Base-by-base conservation (phyloP, 2,329 filamentous ascomycete species). In the Colletotrichum chrysophilum region DNA sequence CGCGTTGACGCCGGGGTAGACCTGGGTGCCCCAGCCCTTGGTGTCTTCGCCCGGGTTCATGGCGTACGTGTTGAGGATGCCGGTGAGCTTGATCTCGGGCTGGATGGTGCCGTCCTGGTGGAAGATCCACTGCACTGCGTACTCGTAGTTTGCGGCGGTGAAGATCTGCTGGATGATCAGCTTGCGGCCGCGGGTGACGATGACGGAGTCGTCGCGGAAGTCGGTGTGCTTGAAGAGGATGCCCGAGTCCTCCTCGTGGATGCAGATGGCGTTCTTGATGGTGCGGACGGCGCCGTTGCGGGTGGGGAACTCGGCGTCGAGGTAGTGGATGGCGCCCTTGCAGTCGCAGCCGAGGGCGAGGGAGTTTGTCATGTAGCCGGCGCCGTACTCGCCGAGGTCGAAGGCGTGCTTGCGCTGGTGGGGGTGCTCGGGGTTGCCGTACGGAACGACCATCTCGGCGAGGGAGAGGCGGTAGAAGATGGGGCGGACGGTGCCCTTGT, bases 81-180 rank as follows among this genome's bases (percentile, higher is more conserved):
- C 96, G 0, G 96, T 98, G 32, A 98, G 91, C 84, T 96, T 95
- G 84, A 98, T 94, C 83, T 98, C 96, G 13, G 96, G 93, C 86
- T 98, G 96, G 78, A 98, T 93, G 0, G 95, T 97, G 48, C 96
- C 96, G 80, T 98, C 96, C 84, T 97, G 95, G 83, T 96, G 95
- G 87, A 98, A 96, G 79, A 96, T 93, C 95, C 95, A 98, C 78
- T 88, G 88, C 32, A 89, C 85, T 3, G 88, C 88, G 85, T 98
- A 98, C 84, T 98, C 96, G 86, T 98, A 98, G 87, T 98, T 98
- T 30, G 96, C 96, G 0, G 96, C 96, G 0, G 96, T 98, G 86
- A 98, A 98, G 82, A 98, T 94, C 79, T 98, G 96, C 78, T 95
- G 96, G 78, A 98, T 90, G 81, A 98, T 90, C 74, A 98, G 91